Base-by-base conservation (phyloP, 129 eudicot genomes). In the Lonicera japonica region DNA sequence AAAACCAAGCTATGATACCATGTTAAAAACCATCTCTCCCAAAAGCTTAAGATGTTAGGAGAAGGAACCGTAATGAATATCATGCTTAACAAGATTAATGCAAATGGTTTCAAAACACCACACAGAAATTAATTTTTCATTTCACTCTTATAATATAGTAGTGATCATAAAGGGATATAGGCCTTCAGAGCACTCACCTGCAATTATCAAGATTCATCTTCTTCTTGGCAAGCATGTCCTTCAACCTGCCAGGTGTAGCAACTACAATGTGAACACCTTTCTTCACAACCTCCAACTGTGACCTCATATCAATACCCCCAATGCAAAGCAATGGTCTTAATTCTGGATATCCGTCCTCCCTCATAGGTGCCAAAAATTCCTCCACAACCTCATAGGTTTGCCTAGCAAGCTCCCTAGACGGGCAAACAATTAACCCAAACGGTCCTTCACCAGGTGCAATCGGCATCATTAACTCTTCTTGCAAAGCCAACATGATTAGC, bases 391-490 rank as follows among this genome's bases (percentile, higher is more conserved):
- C 95, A 67, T 68, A 90, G 0, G 95, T 90, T 56, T 90, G 95
- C 62, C 89, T 79, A 0, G 92, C 97, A 45, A 90, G 70, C 79
- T 90, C 97, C 60, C 97, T 61, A 38, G 97, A 90, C 5, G 95
- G 97, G 52, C 97, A 90, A 54, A 90, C 56, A 52, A 86, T 52
- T 78, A 90, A 70, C 34, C 97, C 92, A 77, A 90, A 78, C 0
- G 95, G 95, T 12, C 97, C 97, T 77, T 90, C 97, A 17, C 97
- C 91, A 2, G 82, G 74, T 36, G 70, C 82, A 73, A 86, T 86
- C 15, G 97, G 97, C 92, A 86, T 83, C 97, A 86, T 83, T n/a
- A 78, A 21, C 71, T 86, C 92, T 63, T 90, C 97, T 54, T 90
- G 97, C 68, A 90, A 54, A 0, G 97, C 97, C 63, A 80, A 66